A percentile compares a stretch with the other conserved stretches of the same genome.
Evolutionary conservation across 331 rosid species (phyloP).

Genomic region (Quercus tomentella): DNA sequence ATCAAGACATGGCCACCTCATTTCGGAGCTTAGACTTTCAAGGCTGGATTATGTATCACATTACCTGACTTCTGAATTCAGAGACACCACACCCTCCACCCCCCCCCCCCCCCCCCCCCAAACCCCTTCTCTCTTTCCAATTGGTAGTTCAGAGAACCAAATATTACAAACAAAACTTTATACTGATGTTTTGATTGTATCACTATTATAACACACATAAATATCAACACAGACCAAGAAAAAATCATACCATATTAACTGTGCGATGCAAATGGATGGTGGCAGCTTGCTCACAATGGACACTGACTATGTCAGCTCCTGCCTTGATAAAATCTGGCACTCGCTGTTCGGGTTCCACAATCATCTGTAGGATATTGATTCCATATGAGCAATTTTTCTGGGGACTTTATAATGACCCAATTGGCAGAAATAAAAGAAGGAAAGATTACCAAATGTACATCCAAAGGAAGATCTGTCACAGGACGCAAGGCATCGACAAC

Average conservation of each 20-base stretch:
- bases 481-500: slow-evolving; percentile 97
- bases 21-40: neutral
- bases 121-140: too few relatives aligned
- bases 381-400: slow-evolving; percentile 26
- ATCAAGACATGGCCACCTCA: slow-evolving; percentile 2
- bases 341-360: slow-evolving; percentile 94
- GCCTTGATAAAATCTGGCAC: slow-evolving; percentile 99
- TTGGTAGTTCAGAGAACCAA: neutral
- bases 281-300: slow-evolving; percentile 87
- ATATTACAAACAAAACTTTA: slow-evolving; percentile 15
- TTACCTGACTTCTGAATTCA: slow-evolving; percentile 1
- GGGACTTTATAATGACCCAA: neutral
- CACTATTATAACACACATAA: neutral
- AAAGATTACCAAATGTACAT: slow-evolving; percentile 84
- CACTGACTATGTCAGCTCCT: slow-evolving; percentile 97
- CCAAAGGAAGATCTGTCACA: slow-evolving; percentile 98
- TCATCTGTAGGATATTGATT: slow-evolving; percentile 61
- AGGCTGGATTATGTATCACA: neutral
- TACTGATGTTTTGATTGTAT: neutral
- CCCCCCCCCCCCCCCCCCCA: too few relatives aligned
- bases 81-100: too few relatives aligned
- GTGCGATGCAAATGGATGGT: slow-evolving; percentile 99
- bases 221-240: slow-evolving; percentile 7
- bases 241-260: slow-evolving; percentile 59
- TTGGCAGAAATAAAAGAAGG: slow-evolving; percentile 10